Base-by-base conservation (phyloP, 2,329 filamentous ascomycete genomes). In the Magnaporthiopsis rhizophila region DNA sequence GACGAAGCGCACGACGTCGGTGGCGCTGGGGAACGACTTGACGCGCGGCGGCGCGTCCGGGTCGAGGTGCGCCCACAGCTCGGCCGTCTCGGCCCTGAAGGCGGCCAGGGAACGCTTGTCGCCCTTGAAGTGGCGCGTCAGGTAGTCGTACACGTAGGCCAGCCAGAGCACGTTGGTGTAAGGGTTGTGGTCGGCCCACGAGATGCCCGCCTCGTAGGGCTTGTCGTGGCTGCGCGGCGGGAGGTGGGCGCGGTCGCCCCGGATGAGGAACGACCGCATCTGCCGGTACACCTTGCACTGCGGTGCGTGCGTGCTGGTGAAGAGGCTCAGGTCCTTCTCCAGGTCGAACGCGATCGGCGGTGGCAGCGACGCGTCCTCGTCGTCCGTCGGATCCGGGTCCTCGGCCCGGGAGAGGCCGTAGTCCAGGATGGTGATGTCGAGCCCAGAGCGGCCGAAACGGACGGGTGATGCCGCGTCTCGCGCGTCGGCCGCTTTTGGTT, bases 161-260 rank as follows among this genome's bases (percentile, higher is more conserved):
- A 89, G 77, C 86, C 86, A 89, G 24, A 89, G 74, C 1, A 88
- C 84, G 67, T 89, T 89, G 5, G 83, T 87, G 71, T 88, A 88
- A 0, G 86, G 84, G 34, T 79, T 79, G 67, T 83, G 81, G 0
- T 74, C 77, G 6, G 76, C 72, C 86, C 86, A 89, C 1, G 78
- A 80, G 13, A 86, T 76, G 3, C 80, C 73, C 75, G 50, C 80
- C 69, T 0, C 77, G 68, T 85, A 84, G 0, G 82, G 78, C 3
- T 71, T 77, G 61, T 74, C 73, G 72, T 85, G 82, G 3, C 74
- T 73, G 62, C 77, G 72, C 0, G 82, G 78, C 2, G 80, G 79
- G 4, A 85, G 74, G 66, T 79, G 83, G 3, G 76, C 74, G 18
- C 83, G 79, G 67, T 84, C 81, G 21, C 79, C 81, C 26, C 77